Evolutionary conservation across 495 filamentous ascomycete genomes (phyloP), one percentile per base, ranked within the genome.

Genomic region (Penicillium goetzii): DNA sequence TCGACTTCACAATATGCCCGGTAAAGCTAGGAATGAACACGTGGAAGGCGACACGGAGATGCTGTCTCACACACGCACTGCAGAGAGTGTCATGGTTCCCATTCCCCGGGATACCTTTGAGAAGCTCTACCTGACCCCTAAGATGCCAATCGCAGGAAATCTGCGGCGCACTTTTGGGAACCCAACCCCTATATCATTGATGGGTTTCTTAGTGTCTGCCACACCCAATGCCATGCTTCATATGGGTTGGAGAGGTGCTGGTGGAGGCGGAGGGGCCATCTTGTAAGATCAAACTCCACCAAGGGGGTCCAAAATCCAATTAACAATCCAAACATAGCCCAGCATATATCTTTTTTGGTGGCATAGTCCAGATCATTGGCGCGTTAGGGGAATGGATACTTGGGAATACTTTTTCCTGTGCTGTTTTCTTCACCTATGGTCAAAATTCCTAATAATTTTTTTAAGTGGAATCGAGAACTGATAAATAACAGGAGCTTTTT

Each of bases 171-270:
- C 75, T 30, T 85, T 91, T 63, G 88, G 84, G 14, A 91, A 91
- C 63, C 89, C 89, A 14, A 91, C 89, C 2, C 89, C 89, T 5
- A 75, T 91, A 79, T 90, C 83, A n/a, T 71, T 91, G 45, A 72
- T 87, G 69, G 89, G 89, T 25, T 89, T 91, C 78, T 69, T 91
- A 34, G 69, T 92, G 14, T 79, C 79, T 53, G 76, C 90, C 15
- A 85, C 83, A 0, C 89, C 89, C 0, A 76, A 89, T 21, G 84
- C 84, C 5, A 87, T 83, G 71, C 79, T 85, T 52, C 76, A 90
- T 12, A 90, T 92, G 88, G 89, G 89, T 36, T 89, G 88, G 84
- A 70, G 88, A 66, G 88, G 88, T 14, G 79, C 89, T 26, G 86
- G 85, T 23, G 86, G 86, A 2, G 84, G 77, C 65, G 89, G 88